Conservation (phyloP, 2,329 filamentous ascomycete genomes). For the Hypoxylon rubiginosum region DNA sequence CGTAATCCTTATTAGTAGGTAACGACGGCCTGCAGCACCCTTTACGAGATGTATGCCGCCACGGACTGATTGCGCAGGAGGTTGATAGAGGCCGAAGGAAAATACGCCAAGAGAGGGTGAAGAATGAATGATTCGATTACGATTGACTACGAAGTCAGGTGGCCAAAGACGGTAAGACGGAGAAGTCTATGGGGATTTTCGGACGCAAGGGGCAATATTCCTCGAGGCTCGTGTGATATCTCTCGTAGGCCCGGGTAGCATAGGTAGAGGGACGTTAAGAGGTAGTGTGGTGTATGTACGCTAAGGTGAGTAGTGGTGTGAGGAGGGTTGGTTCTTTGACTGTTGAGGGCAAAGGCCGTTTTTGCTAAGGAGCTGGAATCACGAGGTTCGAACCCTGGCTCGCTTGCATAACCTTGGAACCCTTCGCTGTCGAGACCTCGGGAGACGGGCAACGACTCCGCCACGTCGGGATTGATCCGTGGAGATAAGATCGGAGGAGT, state of each 20-base stretch:
- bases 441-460: slow-evolving; percentile 27
- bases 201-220: slow-evolving; percentile 38
- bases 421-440: slow-evolving; percentile 15
- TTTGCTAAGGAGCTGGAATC: slow-evolving; percentile 31
- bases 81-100: slow-evolving; percentile 2
- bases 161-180: slow-evolving; percentile 26
- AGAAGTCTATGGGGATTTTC: slow-evolving; percentile 15
- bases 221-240: slow-evolving; percentile 38
- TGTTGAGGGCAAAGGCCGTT: neutral
- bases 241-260: slow-evolving; percentile 23
- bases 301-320: slow-evolving; percentile 26
- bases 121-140: slow-evolving; percentile 24
- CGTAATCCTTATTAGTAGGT: slow-evolving; percentile 24
- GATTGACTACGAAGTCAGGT: slow-evolving; percentile 29
- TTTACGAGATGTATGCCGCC: slow-evolving; percentile 22
- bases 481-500: slow-evolving; percentile 43
- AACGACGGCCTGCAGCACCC: slow-evolving; percentile 21
- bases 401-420: slow-evolving; percentile 33
- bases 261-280: slow-evolving; percentile 20
- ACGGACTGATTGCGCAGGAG: slow-evolving; percentile 14
- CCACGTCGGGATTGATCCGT: slow-evolving; percentile 38
- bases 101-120: slow-evolving; percentile 6
- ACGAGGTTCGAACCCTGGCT: slow-evolving; percentile 26
- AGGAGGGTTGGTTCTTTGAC: slow-evolving; percentile 11
- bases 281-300: neutral